Evolutionary conservation across 495 filamentous ascomycete genomes (phyloP), one percentile per base, ranked within the genome.

Genomic region (Aspergillus steynii): DNA sequence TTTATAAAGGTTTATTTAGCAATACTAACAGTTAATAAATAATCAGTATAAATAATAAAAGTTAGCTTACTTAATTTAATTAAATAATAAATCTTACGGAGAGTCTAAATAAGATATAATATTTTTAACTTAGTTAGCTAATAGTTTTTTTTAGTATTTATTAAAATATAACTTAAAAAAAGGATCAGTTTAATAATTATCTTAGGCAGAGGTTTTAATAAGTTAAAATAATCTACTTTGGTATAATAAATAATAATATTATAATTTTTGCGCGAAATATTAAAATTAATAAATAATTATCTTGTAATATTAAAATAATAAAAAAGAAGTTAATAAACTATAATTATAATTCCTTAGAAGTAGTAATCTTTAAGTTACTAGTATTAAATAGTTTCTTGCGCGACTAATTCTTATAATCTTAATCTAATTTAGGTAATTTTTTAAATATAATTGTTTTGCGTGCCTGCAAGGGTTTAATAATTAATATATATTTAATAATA

Each of bases 171-270:
- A 14, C 50, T 53, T 27, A 27, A 20, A 20, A 20, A 20, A 20
- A 20, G 20, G 20, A 20, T 20, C 20, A 20, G 20, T 20, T 20
- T 20, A 20, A 20, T 0, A 20, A 20, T 20, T 20, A 20, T 20
- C 20, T 20, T 20, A 20, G 20, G 20, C 20, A 20, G 20, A 20
- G 20, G 20, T 20, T 20, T 20, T 20, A 20, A 46, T 8, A 46
- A 8, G 14, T 53, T 29, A 29, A 29, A 20, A 20, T 20, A 20
- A 20, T 20, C 20, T 20, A 20, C 20, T 5, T 31, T 32, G n/a
- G 32, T 54, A 54, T 54, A 54, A 54, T 54, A 54, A 5, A 54
- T 6, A 29, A 54, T 54, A 29, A 54, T 32, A 29, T 14, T 54
- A 54, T 54, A 54, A 54, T 26, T 54, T 29, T 29, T 29, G 4